Evolutionary conservation across 441 rosid species (phyloP).

Genomic region (Croton laevigatus): DNA sequence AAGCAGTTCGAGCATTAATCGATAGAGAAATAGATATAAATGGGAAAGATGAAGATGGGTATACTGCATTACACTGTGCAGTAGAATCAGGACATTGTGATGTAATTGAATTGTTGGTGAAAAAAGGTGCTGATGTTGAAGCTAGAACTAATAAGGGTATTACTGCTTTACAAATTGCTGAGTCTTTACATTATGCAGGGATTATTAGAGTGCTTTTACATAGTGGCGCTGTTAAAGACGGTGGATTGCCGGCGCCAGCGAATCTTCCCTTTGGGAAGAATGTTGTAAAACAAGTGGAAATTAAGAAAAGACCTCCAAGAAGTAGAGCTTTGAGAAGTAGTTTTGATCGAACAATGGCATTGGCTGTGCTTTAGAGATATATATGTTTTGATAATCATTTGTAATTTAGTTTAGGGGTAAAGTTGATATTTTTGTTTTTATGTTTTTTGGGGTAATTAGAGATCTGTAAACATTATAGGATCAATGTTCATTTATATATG

Average conservation of each 20-base stretch:
- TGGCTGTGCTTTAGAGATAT: constrained; percentile 35
- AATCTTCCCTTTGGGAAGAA: constrained; percentile 13
- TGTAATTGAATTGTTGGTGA: constrained; percentile 49
- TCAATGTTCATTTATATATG: constrained; percentile 1
- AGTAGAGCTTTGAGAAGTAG: constrained; percentile 35
- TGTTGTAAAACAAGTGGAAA: constrained; percentile 10
- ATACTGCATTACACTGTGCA: constrained; percentile 63
- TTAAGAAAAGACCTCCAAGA: constrained; percentile 35
- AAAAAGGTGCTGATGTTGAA: constrained; percentile 49
- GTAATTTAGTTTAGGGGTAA: neutral
- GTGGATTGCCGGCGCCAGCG: neutral
- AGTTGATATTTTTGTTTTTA: constrained; percentile 1
- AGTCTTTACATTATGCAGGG: constrained; percentile 49
- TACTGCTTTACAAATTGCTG: constrained; percentile 47
- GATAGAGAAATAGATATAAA: constrained; percentile 54
- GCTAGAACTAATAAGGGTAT: constrained; percentile 51
- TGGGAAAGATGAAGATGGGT: constrained; percentile 61
- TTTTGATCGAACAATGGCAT: constrained; percentile 36
- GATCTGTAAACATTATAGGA: constrained; percentile 3
- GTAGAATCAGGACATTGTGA: constrained; percentile 53
- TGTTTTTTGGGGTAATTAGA: neutral
- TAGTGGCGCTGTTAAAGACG: constrained; percentile 40
- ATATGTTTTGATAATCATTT: neutral
- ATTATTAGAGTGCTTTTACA: constrained; percentile 44
- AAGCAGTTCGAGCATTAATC: constrained; percentile 38